Conservation (phyloP, 1,139 yeast genomes). For the Pichiaceae sp. region DNA sequence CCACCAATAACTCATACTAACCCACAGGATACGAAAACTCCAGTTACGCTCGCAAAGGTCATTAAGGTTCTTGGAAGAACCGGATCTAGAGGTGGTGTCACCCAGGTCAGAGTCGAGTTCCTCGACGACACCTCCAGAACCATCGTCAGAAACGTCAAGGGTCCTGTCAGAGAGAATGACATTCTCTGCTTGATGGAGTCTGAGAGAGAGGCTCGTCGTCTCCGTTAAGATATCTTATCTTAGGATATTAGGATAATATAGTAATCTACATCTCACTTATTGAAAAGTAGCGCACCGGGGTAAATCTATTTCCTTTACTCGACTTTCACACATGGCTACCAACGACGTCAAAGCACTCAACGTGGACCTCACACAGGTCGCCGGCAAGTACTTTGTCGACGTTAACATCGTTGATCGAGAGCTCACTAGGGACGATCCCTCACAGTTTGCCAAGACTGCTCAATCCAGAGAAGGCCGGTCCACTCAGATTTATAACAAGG, state of each 20-base stretch:
- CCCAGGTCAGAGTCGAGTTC: slow-evolving; percentile 99
- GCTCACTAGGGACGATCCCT: slow-evolving; percentile 6
- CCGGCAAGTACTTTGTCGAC: slow-evolving; percentile 11
- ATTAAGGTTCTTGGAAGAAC: slow-evolving; percentile 99
- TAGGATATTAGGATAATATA: too few species aligned
- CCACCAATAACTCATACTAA: slow-evolving; percentile 1
- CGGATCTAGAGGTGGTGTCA: slow-evolving; percentile 99
- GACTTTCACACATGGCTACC: background rate
- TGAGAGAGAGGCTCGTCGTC: slow-evolving; percentile 96
- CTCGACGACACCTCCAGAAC: slow-evolving; percentile 97
- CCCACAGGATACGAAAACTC: slow-evolving; percentile 72
- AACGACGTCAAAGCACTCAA: slow-evolving; percentile 1
- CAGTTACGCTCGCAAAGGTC: slow-evolving; percentile 99
- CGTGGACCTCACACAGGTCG: slow-evolving; percentile 6
- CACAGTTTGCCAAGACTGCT: slow-evolving; percentile 13
- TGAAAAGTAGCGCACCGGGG: too few species aligned
- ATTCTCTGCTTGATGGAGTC: slow-evolving; percentile 99
- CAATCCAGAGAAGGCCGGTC: slow-evolving; percentile 35
- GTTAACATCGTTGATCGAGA: slow-evolving; percentile 9
- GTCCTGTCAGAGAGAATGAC: slow-evolving; percentile 99
- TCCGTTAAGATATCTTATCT: slow-evolving; percentile 42
- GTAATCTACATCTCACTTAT: too few species aligned
- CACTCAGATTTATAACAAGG: slow-evolving; percentile 39
- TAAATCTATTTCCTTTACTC: too few species aligned
- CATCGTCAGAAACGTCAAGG: slow-evolving; percentile 99